Evolutionary conservation across 768 basidiomycete genomes (phyloP).

Genomic region (Coprinopsis cinerea): DNA sequence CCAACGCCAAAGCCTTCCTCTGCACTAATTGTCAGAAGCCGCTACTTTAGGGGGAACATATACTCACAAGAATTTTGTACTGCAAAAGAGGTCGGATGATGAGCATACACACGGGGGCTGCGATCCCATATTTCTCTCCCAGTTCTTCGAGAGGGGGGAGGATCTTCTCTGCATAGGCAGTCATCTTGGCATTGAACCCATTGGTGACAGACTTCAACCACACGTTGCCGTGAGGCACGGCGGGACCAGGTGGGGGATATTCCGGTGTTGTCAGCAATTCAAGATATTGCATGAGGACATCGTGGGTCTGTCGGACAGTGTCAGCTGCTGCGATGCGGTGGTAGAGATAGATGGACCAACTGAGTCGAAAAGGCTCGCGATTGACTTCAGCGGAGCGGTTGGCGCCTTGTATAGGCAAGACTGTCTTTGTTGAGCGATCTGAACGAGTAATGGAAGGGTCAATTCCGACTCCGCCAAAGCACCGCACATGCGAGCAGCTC

Average conservation of each 20-base stretch:
- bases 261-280: constrained; percentile 81
- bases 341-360: constrained; percentile 49
- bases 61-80: constrained; percentile 42
- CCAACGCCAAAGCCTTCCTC: constrained; percentile 56
- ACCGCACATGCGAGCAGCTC: constrained; percentile 61
- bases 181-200: no score
- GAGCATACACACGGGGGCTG: constrained; percentile 88
- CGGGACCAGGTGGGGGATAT: no score
- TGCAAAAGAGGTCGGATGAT: constrained; percentile 82
- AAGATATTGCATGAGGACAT: constrained; percentile 86
- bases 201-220: no score
- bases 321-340: constrained; percentile 13
- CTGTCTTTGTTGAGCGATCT: constrained; percentile 88
- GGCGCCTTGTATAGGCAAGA: constrained; percentile 71
- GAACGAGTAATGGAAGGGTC: constrained; percentile 85
- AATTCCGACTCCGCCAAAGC: constrained; percentile 62
- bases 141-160: constrained; percentile 74
- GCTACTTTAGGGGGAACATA: constrained; percentile 2
- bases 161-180: constrained; percentile 69
- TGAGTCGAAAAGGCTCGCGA: constrained; percentile 84
- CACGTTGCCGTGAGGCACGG: no score
- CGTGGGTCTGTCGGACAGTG: constrained; percentile 63
- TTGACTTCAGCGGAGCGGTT: constrained; percentile 77
- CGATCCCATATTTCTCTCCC: constrained; percentile 70
- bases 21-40: constrained; percentile 21